Percentiles rank a stretch among this genome's conserved stretches.
Evolutionary conservation across 257 asterid genomes (phyloP).

Genomic region (Solanum pennellii): DNA sequence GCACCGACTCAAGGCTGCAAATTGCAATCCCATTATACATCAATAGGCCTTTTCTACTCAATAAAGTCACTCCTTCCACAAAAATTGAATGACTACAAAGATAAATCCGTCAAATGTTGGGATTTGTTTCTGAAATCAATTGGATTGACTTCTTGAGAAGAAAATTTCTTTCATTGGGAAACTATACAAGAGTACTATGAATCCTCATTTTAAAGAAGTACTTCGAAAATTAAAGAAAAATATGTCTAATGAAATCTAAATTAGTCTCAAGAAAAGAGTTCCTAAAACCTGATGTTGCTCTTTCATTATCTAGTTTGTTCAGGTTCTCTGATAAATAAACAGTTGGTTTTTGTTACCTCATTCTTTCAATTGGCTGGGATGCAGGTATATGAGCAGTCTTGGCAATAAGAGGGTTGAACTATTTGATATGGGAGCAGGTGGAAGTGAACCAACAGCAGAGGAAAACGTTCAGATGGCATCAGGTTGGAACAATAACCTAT

Average conservation of each 20-base stretch:
- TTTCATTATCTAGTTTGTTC: neutral
- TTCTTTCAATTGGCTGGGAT: neutral
- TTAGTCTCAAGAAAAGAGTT: neutral
- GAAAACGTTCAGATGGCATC: slow-evolving; percentile 88
- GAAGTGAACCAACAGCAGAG: slow-evolving; percentile 74
- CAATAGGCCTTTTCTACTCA: neutral
- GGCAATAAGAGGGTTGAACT: slow-evolving; percentile 97
- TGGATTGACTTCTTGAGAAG: neutral
- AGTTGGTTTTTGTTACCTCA: neutral
- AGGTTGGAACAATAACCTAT: slow-evolving; percentile 31
- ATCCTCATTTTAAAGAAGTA: neutral
- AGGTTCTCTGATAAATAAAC: neutral
- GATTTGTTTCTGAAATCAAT: neutral
- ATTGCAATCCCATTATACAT: neutral
- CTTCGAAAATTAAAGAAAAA: neutral
- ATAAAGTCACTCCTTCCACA: neutral
- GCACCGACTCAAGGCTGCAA: neutral
- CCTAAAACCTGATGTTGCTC: neutral
- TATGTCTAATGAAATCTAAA: neutral
- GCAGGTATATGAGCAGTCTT: slow-evolving; percentile 85
- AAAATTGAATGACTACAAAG: neutral
- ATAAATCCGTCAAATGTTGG: neutral
- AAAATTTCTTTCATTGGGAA: neutral
- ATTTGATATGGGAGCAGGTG: slow-evolving; percentile 81
- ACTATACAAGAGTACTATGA: neutral